Evolutionary conservation across 148 eudicot genomes (phyloP), one percentile per base, ranked within the genome.

Genomic region (Drosera capensis): DNA sequence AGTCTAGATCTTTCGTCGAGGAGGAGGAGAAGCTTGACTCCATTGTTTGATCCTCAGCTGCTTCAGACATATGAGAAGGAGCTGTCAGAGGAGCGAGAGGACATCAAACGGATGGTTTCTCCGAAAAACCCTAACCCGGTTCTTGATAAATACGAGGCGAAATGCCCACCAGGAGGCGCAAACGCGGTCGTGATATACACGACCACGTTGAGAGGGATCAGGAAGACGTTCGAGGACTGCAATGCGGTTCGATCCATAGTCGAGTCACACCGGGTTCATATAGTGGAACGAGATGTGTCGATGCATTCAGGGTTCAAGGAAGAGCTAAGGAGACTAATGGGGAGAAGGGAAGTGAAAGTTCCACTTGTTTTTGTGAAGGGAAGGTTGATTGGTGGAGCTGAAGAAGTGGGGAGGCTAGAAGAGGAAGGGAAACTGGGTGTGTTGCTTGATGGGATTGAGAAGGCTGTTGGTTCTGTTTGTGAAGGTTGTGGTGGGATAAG

Each of bases 181-280:
- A 48, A 87, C 22, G 52, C 56, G 0, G 82, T 77, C 0, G 72
- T 87, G 2, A 54, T 82, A 0, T 87, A 82, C 71, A 82, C 88
- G 0, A 87, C 96, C 0, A 87, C 94, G 1, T 45, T 87, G 69
- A 61, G 96, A 54, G 96, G 96, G 0, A 82, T 87, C 19, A 63
- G 96, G 55, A 87, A 82, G 71, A 87, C 96, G 0, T 87, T 82
- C 14, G 96, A 87, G 82, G 94, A 76, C 5, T 87, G 96, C 56
- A 79, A 87, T 49, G 56, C 15, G 0, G 96, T 66, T 0, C 51
- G 96, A 20, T 65, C 82, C 0, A 61, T 63, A 16, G 29, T 82
- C 11, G 94, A 70, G 22, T 79, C 88, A 0, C 66, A 82, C 48
- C 39, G 51, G 3, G 57, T 79, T 46, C 65, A 59, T 38, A 23